phyloP scores from a whole-genome alignment of 805 yeast species.

The Debaryomyces prosopidis region DNA sequence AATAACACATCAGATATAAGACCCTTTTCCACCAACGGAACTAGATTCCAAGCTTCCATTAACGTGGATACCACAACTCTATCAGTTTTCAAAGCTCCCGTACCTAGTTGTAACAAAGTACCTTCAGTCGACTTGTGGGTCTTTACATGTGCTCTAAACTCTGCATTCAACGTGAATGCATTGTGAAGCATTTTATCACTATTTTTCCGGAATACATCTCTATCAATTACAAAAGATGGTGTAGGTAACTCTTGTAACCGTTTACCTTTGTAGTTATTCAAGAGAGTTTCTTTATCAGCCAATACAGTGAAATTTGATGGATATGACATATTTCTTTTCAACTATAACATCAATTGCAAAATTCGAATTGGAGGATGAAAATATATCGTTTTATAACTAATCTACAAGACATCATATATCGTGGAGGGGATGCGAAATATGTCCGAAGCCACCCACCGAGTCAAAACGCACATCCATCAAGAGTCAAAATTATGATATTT shows the following conservation, averaged over 20 bases:
- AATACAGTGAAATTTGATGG: conserved; percentile 13
- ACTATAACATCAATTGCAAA: not conserved
- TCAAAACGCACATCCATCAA: too few relatives aligned
- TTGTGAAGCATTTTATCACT: conserved; percentile 50
- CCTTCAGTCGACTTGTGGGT: conserved; percentile 74
- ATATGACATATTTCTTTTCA: conserved; percentile 1
- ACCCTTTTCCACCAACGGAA: conserved; percentile 40
- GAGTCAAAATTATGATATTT: too few relatives aligned
- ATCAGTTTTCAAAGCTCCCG: conserved; percentile 35
- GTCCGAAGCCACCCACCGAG: too few relatives aligned
- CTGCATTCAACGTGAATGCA: conserved; percentile 37
- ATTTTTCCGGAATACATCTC: conserved; percentile 17
- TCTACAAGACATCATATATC: too few relatives aligned
- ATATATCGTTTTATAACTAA: too few relatives aligned
- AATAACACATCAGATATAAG: conserved; percentile 31
- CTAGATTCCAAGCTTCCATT: conserved; percentile 60
- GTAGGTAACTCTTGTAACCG: conserved; percentile 52
- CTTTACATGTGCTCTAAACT: conserved; percentile 72
- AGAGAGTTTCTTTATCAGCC: conserved; percentile 22
- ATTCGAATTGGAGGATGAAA: not conserved
- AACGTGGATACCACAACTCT: conserved; percentile 69
- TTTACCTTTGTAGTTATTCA: conserved; percentile 39
- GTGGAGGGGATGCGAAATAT: too few relatives aligned
- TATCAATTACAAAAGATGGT: conserved; percentile 52
- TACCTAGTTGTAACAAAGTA: conserved; percentile 49